Conservation (phyloP, 192 early-diverging fungal species). For the Coemansia pectinata region DNA sequence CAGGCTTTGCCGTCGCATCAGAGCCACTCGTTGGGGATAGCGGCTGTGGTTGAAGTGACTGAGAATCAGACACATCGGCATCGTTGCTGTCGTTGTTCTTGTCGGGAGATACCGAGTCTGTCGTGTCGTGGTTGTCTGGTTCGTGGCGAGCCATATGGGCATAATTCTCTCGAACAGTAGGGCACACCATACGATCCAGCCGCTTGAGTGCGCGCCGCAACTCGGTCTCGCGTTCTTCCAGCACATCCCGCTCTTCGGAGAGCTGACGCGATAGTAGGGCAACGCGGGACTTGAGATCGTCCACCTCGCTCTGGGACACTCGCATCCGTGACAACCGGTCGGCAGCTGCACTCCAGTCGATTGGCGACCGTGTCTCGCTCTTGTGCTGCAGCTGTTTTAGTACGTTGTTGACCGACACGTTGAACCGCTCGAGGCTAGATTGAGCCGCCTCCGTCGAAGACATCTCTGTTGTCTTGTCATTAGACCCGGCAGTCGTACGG, state of each 20-base stretch:
- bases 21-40: neutral
- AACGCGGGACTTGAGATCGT: constrained; percentile 39
- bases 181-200: constrained; percentile 54
- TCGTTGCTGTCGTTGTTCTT: neutral
- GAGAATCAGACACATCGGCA: neutral
- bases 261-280: constrained; percentile 39
- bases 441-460: constrained; percentile 3
- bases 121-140: constrained; percentile 1
- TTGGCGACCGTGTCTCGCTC: constrained; percentile 8
- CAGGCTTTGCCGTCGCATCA: neutral
- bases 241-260: constrained; percentile 35
- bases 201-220: constrained; percentile 51
- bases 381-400: constrained; percentile 32
- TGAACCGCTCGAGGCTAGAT: constrained; percentile 35
- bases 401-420: constrained; percentile 33
- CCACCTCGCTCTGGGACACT: constrained; percentile 30
- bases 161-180: constrained; percentile 27
- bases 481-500: neutral
- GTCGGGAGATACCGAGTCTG: neutral
- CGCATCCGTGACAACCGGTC: constrained; percentile 34
- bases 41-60: neutral
- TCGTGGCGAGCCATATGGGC: neutral
- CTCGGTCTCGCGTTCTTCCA: constrained; percentile 40
- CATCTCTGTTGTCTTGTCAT: neutral
- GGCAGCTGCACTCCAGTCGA: constrained; percentile 38